A percentile compares a stretch with the other conserved stretches of the same genome.
These are phyloP conservation scores for Kuraishia hungarica DNA, from an alignment of 805 yeast species.

Conservation along the genomic window DNA sequence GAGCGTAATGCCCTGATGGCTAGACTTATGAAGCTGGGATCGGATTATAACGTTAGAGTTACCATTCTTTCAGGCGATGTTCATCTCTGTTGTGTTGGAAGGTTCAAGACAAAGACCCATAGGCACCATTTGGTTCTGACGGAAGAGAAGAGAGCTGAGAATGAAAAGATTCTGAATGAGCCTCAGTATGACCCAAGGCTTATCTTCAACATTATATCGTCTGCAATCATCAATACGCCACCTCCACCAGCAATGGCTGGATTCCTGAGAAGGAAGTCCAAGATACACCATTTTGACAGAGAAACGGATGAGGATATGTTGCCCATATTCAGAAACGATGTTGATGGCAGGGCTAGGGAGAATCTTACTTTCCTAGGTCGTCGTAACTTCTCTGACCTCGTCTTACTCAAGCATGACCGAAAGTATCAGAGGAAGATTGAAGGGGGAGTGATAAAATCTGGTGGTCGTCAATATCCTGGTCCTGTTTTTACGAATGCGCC, in stretches of 20 bases:
- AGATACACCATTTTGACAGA: constrained; percentile 56
- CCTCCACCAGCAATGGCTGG: constrained; percentile 85
- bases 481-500: constrained; percentile 15
- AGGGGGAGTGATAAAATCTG: not conserved
- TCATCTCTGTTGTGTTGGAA: constrained; percentile 78
- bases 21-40: constrained; percentile 57
- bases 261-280: constrained; percentile 59
- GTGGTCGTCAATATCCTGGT: constrained; percentile 26
- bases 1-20: constrained; percentile 72
- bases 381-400: constrained; percentile 67
- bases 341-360: constrained; percentile 37
- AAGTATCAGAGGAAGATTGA: not conserved
- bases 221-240: constrained; percentile 89
- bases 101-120: constrained; percentile 53
- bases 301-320: constrained; percentile 74
- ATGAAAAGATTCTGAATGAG: constrained; percentile 28
- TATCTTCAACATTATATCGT: constrained; percentile 76
- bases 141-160: constrained; percentile 25
- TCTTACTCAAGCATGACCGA: constrained; percentile 35
- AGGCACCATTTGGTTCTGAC: constrained; percentile 28
- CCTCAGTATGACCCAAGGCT: constrained; percentile 70
- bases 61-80: constrained; percentile 92
- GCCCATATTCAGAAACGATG: constrained; percentile 57
- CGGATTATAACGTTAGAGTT: constrained; percentile 55
- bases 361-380: constrained; percentile 48